Evolutionary conservation across 2,329 filamentous ascomycete genomes (phyloP), one percentile per base, ranked within the genome.

Genomic region (Neopestalotiopsis sp.): DNA sequence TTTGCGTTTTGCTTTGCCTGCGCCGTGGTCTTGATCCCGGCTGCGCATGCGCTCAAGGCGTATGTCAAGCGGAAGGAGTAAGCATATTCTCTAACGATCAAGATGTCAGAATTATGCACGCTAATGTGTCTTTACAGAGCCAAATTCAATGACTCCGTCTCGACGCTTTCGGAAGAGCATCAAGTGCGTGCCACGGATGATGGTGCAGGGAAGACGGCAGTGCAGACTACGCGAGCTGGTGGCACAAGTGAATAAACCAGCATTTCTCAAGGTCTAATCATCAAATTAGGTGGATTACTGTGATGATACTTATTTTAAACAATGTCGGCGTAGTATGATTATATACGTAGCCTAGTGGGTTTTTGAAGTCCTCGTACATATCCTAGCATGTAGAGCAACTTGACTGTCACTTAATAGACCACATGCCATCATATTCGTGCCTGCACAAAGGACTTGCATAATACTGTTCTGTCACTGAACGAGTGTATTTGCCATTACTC

Each of bases 11-110:
- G 32, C 4, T 42, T 69, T 13, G 24, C 65, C 5, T 69, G 65
- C 45, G 63, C 65, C 17, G 12, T 68, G 3, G 17, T 59, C 13
- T 57, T 72, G 59, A 73, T 74, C n/a, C 68, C 72, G 34, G 70
- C 72, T 61, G 70, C 73, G 49, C 75, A 76, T 68, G 49, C 67
- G 1, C 69, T 77, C 24, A 70, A 69, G 32, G 42, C 71, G n/a
- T 75, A 73, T 61, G 58, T 76, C 17, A 72, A 72, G 62, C 67
- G 68, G 2, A 68, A 68, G 6, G 71, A 73, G 75, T 76, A 68
- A 73, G 74, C 74, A 5, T 7, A 14, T 7, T 14, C 24, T 59
- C n/a, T 1, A 5, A 7, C 17, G 4, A 14, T 59, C 5, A 59
- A 38, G 6, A 7, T 38, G 3, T 30, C 2, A 59, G 13, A 24